A percentile compares a stretch with the other conserved stretches of the same genome.
phyloP scores from a whole-genome alignment of 2,329 filamentous ascomycete species.

The Aspergillus hiratsukae region DNA sequence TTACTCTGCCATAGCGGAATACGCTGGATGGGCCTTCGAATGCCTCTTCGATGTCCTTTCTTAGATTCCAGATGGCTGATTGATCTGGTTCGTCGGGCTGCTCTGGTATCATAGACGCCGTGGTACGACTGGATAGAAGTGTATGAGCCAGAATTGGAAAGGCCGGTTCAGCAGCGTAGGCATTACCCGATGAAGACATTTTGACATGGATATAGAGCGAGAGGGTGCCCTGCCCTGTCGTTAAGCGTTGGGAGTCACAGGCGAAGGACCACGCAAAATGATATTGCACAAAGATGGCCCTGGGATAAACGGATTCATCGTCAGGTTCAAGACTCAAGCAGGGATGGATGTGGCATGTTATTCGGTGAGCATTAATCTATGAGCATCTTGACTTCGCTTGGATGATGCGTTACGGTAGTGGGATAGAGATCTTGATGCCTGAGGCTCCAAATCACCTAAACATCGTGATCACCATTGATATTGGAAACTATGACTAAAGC shows the following conservation, averaged over 20 bases:
- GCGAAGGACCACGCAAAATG: neutral
- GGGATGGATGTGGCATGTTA: neutral
- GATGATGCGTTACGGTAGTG: neutral
- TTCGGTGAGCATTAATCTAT: neutral
- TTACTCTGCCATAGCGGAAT: conserved; percentile 27
- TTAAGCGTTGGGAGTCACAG: neutral
- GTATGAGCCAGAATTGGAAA: conserved; percentile 29
- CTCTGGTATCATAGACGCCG: neutral
- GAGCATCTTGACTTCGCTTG: neutral
- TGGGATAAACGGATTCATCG: neutral
- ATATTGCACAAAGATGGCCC: neutral
- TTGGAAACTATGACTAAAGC: neutral
- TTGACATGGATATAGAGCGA: neutral
- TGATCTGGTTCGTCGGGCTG: neutral
- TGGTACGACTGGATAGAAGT: conserved; percentile 15
- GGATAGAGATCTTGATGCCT: neutral
- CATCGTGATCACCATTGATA: neutral
- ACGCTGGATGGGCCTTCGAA: conserved; percentile 13
- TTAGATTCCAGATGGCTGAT: conserved; percentile 23
- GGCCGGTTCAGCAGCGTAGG: conserved; percentile 28
- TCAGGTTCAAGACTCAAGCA: neutral
- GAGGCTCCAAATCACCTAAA: neutral
- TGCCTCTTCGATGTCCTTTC: conserved; percentile 18
- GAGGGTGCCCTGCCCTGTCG: neutral
- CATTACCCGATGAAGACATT: conserved; percentile 15